A percentile compares a stretch with the other conserved stretches of the same genome.
Conservation (phyloP, 2,329 filamentous ascomycete genomes). For the Bipolaris zeicola region DNA sequence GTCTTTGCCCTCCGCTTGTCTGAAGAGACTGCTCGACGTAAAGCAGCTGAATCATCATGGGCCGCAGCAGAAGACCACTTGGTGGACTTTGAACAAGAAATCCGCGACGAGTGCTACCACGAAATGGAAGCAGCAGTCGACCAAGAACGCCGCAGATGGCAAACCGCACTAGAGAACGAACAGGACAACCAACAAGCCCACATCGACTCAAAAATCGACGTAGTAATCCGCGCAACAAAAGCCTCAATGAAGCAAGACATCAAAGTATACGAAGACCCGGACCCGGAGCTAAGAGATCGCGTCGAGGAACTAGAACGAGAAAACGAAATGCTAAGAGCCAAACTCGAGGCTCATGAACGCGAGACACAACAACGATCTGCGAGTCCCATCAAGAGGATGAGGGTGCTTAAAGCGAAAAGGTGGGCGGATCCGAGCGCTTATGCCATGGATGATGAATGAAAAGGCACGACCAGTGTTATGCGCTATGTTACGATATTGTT, state of each 20-base stretch:
- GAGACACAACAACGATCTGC: constrained; percentile 45
- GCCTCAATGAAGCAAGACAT: constrained; percentile 48
- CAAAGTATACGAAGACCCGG: constrained; percentile 51
- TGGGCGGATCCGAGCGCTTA: constrained; percentile 49
- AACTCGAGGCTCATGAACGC: constrained; percentile 49
- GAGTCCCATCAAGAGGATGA: constrained; percentile 57
- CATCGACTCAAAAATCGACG: constrained; percentile 84
- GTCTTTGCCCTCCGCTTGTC: constrained; percentile 71
- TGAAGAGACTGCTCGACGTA: constrained; percentile 71
- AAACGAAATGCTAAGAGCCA: constrained; percentile 48
- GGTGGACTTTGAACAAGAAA: constrained; percentile 78
- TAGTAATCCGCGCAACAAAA: constrained; percentile 63
- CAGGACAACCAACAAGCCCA: constrained; percentile 79
- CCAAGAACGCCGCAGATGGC: constrained; percentile 80
- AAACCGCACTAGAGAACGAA: constrained; percentile 77
- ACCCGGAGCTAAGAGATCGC: constrained; percentile 45
- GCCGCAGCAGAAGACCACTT: constrained; percentile 66
- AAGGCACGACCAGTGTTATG: constrained; percentile 3
- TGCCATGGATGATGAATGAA: constrained; percentile 28
- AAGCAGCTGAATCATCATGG: constrained; percentile 75
- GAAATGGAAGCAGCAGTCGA: constrained; percentile 83
- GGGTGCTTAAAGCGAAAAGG: constrained; percentile 56
- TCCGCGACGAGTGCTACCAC: constrained; percentile 84
- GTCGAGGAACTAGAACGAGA: constrained; percentile 53
- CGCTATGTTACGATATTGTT: constrained; percentile 1